phyloP scores from a whole-genome alignment of 2,329 filamentous ascomycete genomes.

The Penicillium sp. region DNA sequence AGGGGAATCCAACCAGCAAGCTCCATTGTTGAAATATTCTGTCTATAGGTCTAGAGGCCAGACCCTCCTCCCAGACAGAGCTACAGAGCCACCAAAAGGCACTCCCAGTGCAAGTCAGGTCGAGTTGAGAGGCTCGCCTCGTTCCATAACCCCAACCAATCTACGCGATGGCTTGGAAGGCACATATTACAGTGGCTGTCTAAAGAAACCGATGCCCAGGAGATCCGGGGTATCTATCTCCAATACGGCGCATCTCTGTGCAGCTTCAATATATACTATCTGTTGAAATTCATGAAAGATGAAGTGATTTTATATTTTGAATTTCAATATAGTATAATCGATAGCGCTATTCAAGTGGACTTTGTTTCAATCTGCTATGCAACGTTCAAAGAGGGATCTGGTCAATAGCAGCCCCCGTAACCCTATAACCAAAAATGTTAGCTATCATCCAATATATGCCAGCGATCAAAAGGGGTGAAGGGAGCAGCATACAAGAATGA shows the following conservation, averaged over 20 bases:
- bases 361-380: conserved; percentile 1
- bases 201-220: background rate
- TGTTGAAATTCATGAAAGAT: background rate
- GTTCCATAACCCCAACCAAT: background rate
- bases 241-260: background rate
- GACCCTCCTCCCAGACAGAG: background rate
- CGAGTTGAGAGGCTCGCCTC: background rate
- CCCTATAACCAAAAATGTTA: conserved; percentile 25
- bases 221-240: background rate
- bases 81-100: background rate
- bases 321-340: background rate
- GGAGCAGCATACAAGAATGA: conserved; percentile 40
- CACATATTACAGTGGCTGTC: background rate
- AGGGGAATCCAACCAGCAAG: background rate
- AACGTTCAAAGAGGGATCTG: conserved; percentile 28
- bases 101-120: background rate
- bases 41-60: background rate
- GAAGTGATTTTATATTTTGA: background rate
- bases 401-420: conserved; percentile 39
- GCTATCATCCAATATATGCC: background rate
- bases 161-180: background rate
- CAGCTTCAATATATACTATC: background rate
- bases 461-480: background rate
- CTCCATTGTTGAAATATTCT: background rate
- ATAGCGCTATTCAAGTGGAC: background rate